Evolutionary conservation across 2,329 filamentous ascomycete genomes (phyloP).

Genomic region (Calonectria honghensis): DNA sequence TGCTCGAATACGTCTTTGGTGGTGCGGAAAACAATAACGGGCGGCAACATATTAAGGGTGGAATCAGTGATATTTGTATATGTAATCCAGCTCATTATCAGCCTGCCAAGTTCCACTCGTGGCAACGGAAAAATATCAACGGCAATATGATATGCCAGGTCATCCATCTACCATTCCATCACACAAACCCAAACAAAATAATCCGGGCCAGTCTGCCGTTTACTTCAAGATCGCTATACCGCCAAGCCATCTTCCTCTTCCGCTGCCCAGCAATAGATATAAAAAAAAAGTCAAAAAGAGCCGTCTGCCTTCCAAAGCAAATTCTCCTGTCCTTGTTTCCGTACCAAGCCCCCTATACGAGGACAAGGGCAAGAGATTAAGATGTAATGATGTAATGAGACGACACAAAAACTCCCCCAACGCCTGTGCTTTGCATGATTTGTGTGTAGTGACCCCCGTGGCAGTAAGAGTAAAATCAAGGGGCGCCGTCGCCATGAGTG

Average conservation of each 20-base stretch:
- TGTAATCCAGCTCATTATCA: slow-evolving; percentile 40
- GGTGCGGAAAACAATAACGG: neutral
- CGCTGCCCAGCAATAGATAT: neutral
- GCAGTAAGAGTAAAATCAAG: slow-evolving; percentile 15
- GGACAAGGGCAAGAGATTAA: neutral
- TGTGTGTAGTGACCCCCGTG: slow-evolving; percentile 19
- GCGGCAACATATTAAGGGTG: neutral
- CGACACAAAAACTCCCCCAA: slow-evolving; percentile 35
- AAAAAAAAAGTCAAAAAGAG: slow-evolving; percentile 16
- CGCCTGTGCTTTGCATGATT: slow-evolving; percentile 40
- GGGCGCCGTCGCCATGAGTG: slow-evolving; percentile 34
- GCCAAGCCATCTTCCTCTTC: slow-evolving; percentile 21
- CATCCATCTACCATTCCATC: slow-evolving; percentile 22
- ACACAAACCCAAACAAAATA: slow-evolving; percentile 31
- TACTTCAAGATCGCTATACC: slow-evolving; percentile 36
- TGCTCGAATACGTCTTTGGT: neutral
- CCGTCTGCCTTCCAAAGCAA: slow-evolving; percentile 21
- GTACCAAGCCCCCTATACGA: neutral
- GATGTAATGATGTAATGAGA: slow-evolving; percentile 23
- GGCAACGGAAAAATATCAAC: neutral
- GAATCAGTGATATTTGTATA: slow-evolving; percentile 24
- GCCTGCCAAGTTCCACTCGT: slow-evolving; percentile 14
- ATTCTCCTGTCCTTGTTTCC: slow-evolving; percentile 16
- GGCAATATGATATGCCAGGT: slow-evolving; percentile 30
- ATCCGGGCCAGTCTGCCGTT: slow-evolving; percentile 25